phyloP scores from a whole-genome alignment of 2,329 filamentous ascomycete genomes.

The Tympanopsis confertula region DNA sequence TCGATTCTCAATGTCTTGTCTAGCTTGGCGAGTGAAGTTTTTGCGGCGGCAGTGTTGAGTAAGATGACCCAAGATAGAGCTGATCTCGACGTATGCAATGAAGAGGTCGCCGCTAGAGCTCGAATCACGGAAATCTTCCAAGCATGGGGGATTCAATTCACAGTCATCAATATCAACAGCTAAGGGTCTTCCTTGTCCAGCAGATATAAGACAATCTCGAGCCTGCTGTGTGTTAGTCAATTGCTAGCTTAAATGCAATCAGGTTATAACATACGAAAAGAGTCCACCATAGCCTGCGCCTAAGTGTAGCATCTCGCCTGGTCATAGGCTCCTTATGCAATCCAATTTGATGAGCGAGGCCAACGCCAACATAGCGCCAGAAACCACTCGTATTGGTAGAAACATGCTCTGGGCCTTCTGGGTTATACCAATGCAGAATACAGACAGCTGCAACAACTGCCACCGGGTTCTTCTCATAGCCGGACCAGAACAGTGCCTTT shows the following conservation, averaged over 20 bases:
- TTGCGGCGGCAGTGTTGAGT: constrained; percentile 1
- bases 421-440: constrained; percentile 21
- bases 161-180: constrained; percentile 3
- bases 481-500: constrained; percentile 18
- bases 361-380: constrained; percentile 27
- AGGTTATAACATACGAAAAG: constrained; percentile 17
- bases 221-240: constrained; percentile 9
- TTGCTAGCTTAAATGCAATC: neutral
- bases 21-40: neutral
- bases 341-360: constrained; percentile 28
- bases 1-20: neutral
- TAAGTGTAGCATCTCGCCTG: constrained; percentile 18
- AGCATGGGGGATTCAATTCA: constrained; percentile 1
- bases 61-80: constrained; percentile 2
- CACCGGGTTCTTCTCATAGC: constrained; percentile 17
- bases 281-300: constrained; percentile 28
- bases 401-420: constrained; percentile 17
- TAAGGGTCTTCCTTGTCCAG: constrained; percentile 10
- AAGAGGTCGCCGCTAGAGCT: constrained; percentile 1
- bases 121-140: constrained; percentile 3
- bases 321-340: constrained; percentile 25
- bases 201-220: constrained; percentile 26
- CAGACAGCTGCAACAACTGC: constrained; percentile 15
- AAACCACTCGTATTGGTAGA: constrained; percentile 29
- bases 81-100: constrained; percentile 3